These are phyloP conservation scores for Penicillium pulvis DNA, from an alignment of 495 filamentous ascomycete genomes.

Conservation along the genomic window DNA sequence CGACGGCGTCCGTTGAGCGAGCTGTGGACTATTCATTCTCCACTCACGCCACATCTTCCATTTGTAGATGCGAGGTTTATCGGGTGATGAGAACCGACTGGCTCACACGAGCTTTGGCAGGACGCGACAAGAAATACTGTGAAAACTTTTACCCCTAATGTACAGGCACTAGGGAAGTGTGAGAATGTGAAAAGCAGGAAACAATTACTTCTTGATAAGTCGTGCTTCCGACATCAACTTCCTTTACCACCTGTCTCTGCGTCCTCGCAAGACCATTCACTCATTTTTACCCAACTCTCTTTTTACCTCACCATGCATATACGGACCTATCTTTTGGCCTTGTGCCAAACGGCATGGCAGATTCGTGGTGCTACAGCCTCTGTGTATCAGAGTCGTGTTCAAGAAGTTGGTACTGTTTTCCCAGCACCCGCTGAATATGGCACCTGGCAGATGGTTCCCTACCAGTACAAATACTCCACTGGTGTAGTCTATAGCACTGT, in stretches of 20 bases:
- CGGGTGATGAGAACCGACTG: neutral
- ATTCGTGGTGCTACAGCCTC: neutral
- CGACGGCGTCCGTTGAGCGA: neutral
- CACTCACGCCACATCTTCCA: neutral
- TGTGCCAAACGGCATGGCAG: neutral
- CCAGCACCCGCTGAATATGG: neutral
- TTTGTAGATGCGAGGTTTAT: neutral
- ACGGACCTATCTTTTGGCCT: neutral
- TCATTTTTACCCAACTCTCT: neutral
- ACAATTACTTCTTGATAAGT: neutral
- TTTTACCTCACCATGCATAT: neutral
- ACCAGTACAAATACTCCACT: neutral
- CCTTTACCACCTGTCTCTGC: neutral
- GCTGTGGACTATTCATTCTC: neutral
- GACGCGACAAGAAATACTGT: neutral
- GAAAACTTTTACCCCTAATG: neutral
- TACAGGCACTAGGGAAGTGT: neutral
- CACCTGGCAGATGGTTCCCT: neutral
- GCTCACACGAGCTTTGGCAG: neutral
- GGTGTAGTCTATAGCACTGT: no score
- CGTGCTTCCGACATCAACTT: neutral
- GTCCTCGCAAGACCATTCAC: neutral
- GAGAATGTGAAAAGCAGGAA: neutral
- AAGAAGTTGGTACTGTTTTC: neutral
- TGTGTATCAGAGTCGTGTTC: neutral